Evolutionary conservation across 768 basidiomycete species (phyloP).

Genomic region (Rhodotorula toruloides): DNA sequence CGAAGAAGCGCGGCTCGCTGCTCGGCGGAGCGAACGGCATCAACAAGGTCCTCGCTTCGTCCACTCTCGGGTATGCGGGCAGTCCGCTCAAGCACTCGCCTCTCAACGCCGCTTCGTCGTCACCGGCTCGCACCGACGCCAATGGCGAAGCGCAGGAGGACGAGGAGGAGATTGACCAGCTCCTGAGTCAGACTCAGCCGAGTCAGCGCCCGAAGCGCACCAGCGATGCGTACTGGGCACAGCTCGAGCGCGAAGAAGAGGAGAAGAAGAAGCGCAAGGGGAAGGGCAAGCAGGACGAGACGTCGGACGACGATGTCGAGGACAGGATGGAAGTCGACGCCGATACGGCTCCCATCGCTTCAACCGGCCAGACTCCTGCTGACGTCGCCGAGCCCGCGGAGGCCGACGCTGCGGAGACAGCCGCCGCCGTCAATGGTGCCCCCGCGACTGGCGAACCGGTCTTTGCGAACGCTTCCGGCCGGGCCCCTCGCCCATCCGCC

Average conservation of each 20-base stretch:
- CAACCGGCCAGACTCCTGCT: not conserved
- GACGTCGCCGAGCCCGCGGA: not conserved
- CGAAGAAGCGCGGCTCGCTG: slow-evolving; percentile 7
- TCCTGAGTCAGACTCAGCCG: slow-evolving; percentile 21
- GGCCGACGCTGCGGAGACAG: not conserved
- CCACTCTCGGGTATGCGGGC: not conserved
- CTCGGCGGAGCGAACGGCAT: not conserved
- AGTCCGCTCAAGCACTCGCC: slow-evolving; percentile 19
- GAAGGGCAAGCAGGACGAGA: not conserved
- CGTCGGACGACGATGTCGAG: not conserved
- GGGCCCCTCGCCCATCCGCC: slow-evolving; percentile 1
- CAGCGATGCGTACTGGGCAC: slow-evolving; percentile 7
- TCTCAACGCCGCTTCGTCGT: slow-evolving; percentile 1
- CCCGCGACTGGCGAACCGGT: slow-evolving; percentile 5
- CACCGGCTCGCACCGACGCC: not conserved
- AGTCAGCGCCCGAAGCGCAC: not conserved
- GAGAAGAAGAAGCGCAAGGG: slow-evolving; percentile 21
- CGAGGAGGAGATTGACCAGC: slow-evolving; percentile 19
- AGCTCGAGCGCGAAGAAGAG: slow-evolving; percentile 27
- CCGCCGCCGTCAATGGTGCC: slow-evolving; percentile 7
- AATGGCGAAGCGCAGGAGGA: not conserved
- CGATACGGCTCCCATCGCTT: not conserved
- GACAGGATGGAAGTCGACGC: not conserved
- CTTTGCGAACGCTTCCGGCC: slow-evolving; percentile 2
- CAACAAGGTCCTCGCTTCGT: not conserved